Evolutionary conservation across 2,329 filamentous ascomycete genomes (phyloP).

Genomic region (Pezicula carpinea): DNA sequence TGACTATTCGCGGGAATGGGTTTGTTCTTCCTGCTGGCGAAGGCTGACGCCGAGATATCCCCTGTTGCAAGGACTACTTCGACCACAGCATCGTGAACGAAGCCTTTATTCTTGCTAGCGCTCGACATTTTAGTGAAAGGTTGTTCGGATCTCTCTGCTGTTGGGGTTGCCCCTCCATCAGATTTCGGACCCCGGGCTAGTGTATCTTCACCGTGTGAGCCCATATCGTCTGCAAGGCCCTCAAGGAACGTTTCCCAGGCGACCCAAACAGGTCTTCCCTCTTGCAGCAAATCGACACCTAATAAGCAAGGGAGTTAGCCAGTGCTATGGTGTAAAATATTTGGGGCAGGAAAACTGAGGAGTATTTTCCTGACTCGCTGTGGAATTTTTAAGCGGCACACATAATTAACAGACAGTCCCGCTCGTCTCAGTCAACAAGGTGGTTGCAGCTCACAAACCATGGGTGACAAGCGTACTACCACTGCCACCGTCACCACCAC

Average conservation of each 20-base stretch:
- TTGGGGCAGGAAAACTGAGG: too few relatives aligned
- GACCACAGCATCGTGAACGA: conserved; percentile 55
- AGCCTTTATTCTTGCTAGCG: conserved; percentile 28
- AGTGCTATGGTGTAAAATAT: too few relatives aligned
- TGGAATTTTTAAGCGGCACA: too few relatives aligned
- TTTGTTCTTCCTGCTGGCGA: conserved; percentile 3
- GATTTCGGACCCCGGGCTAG: conserved; percentile 1
- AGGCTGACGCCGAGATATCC: conserved; percentile 10
- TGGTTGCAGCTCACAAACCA: too few relatives aligned
- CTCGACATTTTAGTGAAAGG: conserved; percentile 11
- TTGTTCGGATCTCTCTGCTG: conserved; percentile 19
- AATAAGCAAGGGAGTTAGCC: too few relatives aligned
- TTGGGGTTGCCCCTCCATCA: conserved; percentile 32
- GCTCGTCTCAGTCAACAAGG: too few relatives aligned
- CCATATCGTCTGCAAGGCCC: conserved; percentile 33
- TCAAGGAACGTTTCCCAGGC: conserved; percentile 56
- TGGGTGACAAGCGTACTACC: too few relatives aligned
- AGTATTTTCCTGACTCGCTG: too few relatives aligned
- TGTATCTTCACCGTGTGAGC: conserved; percentile 6
- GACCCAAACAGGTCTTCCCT: conserved; percentile 57
- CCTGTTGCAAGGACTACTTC: conserved; percentile 59
- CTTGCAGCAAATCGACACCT: conserved; percentile 68
- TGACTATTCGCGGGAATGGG: conserved; percentile 29
- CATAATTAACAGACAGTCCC: too few relatives aligned
- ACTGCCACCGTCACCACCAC: too few relatives aligned